These are phyloP conservation scores for Achlya hypogyna DNA, from an alignment of 352 stramenopile genomes.

Conservation along the genomic window DNA sequence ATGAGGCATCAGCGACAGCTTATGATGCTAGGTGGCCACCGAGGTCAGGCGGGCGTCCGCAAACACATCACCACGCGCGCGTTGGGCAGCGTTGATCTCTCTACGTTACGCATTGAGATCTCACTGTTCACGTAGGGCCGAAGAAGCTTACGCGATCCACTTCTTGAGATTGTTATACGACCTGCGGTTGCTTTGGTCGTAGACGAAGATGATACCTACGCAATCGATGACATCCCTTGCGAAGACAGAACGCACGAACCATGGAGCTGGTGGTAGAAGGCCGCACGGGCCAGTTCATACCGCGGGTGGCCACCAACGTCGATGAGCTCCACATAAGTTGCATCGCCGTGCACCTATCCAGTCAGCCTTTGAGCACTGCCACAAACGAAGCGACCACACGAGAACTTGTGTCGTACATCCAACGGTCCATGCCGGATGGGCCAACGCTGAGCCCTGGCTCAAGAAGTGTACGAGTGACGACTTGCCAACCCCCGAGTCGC, in stretches of 20 bases:
- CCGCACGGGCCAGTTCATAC: constrained; percentile 66
- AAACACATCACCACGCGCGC: constrained; percentile 46
- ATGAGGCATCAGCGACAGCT: too few relatives aligned
- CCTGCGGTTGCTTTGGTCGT: constrained; percentile 69
- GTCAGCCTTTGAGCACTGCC: not conserved
- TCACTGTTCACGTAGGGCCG: too few relatives aligned
- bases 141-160: constrained; percentile 32
- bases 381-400: constrained; percentile 23
- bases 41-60: constrained; percentile 23
- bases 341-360: constrained; percentile 26
- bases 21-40: constrained; percentile 18
- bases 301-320: constrained; percentile 74
- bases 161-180: constrained; percentile 61
- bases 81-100: constrained; percentile 41
- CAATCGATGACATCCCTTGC: not conserved
- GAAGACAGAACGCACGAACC: constrained; percentile 17
- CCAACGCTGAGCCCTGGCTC: constrained; percentile 27
- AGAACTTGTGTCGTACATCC: constrained; percentile 76
- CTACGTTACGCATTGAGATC: constrained; percentile 4
- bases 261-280: constrained; percentile 79
- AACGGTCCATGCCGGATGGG: constrained; percentile 55
- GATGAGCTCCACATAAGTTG: constrained; percentile 63
- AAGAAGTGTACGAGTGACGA: constrained; percentile 57
- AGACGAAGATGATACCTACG: constrained; percentile 59
- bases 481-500: constrained; percentile 81